Evolutionary conservation across 2,329 filamentous ascomycete species (phyloP), one percentile per base, ranked within the genome.

Genomic region (Aspergillus caelatus): DNA sequence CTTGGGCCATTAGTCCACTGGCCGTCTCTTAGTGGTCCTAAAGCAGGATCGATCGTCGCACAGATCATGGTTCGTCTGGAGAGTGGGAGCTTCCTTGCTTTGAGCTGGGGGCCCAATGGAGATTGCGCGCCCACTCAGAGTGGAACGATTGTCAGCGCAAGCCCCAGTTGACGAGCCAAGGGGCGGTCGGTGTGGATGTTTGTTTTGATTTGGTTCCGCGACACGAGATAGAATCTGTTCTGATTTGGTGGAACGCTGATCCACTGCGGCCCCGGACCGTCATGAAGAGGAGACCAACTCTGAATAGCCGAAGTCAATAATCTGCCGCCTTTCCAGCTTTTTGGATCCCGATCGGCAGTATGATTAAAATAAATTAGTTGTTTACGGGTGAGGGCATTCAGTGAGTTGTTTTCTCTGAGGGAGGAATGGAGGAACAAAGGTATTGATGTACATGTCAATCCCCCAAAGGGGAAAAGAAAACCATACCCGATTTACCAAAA

Each of bases 51-150:
- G 68, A 68, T 68, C 66, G 61, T 61, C 66, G 61, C 68, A 68
- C 67, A 68, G 68, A 69, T 69, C 68, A 70, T 67, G 63, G 64
- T 67, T 66, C 64, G 53, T 67, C 63, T 60, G 60, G 63, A 62
- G 61, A 57, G 41, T 32, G 59, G 34, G 32, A 63, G 61, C 58
- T 58, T 62, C 60, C 65, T 67, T 62, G 62, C 65, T 58, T 61
- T 8, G 34, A 30, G 26, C 52, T 45, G 26, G 57, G 57, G 46
- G 45, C 30, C 45, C 30, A 30, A 57, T 26, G 16, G 41, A 36
- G 59, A 62, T 62, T 59, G 21, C 23, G 45, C 23, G 12, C 45
- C 48, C 65, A 66, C 48, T 66, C 54, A 60, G 45, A 53, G 58
- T 57, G 62, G 58, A 61, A 46, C 30, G 55, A 61, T 63, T 62